Evolutionary conservation across 257 asterid species (phyloP).

Genomic region (Knoxia roxburghii): DNA sequence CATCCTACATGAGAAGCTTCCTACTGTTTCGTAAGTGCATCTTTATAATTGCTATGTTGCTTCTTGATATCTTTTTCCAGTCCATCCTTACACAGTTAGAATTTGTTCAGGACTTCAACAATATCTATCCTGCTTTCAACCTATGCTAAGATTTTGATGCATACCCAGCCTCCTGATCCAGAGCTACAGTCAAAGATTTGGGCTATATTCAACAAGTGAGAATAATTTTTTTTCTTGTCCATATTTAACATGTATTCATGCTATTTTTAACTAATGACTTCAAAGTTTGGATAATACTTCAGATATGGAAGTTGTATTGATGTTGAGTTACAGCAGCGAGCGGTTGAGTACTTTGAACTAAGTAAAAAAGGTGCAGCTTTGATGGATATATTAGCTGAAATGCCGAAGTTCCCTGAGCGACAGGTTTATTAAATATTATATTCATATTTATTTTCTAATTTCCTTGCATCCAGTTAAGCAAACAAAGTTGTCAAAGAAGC

Average conservation of each 20-base stretch:
- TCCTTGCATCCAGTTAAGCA: neutral
- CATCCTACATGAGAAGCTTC: conserved; percentile 85
- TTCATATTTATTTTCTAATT: neutral
- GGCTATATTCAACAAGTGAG: conserved; percentile 79
- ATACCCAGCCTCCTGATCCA: conserved; percentile 75
- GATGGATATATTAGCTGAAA: conserved; percentile 88
- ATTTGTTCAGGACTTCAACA: conserved; percentile 64
- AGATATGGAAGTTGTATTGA: conserved; percentile 93
- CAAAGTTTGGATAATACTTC: conserved; percentile 17
- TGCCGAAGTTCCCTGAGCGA: conserved; percentile 96
- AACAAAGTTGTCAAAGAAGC: neutral
- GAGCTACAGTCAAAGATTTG: conserved; percentile 82
- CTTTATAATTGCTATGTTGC: conserved; percentile 11
- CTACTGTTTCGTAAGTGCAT: conserved; percentile 85
- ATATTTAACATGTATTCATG: conserved; percentile 14
- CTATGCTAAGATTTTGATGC: conserved; percentile 91
- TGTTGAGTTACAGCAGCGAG: conserved; percentile 93
- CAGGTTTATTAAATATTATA: conserved; percentile 46
- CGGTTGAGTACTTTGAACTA: conserved; percentile 80
- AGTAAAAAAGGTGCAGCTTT: conserved; percentile 85
- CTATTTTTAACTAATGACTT: no score
- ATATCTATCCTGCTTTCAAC: conserved; percentile 88
- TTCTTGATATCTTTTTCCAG: conserved; percentile 16
- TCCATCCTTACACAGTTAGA: conserved; percentile 19
- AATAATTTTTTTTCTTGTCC: neutral